Evolutionary conservation across 2,329 filamentous ascomycete species (phyloP).

Genomic region (Cordyceps cateniannulata): DNA sequence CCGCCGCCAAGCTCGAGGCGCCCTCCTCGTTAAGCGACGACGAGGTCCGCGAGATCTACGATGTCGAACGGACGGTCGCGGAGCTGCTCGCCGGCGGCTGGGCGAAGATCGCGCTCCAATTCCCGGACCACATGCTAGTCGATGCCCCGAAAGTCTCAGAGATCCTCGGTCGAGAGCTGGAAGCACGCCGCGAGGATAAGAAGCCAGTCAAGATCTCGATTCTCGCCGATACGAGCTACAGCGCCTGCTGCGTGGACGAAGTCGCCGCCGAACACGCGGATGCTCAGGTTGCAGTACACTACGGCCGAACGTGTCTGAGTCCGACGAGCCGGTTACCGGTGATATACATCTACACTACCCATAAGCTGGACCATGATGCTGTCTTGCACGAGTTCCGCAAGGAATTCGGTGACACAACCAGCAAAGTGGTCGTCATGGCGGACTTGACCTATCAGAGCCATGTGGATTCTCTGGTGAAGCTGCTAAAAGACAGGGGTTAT

Average conservation of each 20-base stretch:
- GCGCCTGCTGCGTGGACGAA: conserved; percentile 94
- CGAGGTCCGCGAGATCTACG: conserved; percentile 72
- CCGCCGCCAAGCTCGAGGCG: conserved; percentile 30
- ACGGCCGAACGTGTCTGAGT: conserved; percentile 85
- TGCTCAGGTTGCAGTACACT: conserved; percentile 89
- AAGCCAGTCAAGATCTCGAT: conserved; percentile 59
- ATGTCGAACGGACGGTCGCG: conserved; percentile 69
- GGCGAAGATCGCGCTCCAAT: conserved; percentile 81
- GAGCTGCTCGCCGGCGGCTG: conserved; percentile 71
- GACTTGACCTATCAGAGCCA: conserved; percentile 84
- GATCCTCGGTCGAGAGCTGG: conserved; percentile 31
- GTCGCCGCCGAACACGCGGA: conserved; percentile 90
- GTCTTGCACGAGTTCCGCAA: conserved; percentile 55
- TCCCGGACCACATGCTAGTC: conserved; percentile 85
- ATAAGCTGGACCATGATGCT: conserved; percentile 55
- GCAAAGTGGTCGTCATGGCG: conserved; percentile 73
- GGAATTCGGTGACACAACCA: conserved; percentile 58
- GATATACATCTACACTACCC: conserved; percentile 81
- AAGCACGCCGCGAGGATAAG: conserved; percentile 14
- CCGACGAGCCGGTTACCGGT: conserved; percentile 83
- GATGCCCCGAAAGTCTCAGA: conserved; percentile 79
- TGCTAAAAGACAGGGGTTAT: conserved; percentile 61
- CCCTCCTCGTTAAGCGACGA: conserved; percentile 46
- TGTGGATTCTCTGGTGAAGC: conserved; percentile 49
- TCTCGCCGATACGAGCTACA: conserved; percentile 92